These are phyloP conservation scores for Aspergillus coremiiformis DNA, from an alignment of 495 filamentous ascomycete species.

Conservation along the genomic window DNA sequence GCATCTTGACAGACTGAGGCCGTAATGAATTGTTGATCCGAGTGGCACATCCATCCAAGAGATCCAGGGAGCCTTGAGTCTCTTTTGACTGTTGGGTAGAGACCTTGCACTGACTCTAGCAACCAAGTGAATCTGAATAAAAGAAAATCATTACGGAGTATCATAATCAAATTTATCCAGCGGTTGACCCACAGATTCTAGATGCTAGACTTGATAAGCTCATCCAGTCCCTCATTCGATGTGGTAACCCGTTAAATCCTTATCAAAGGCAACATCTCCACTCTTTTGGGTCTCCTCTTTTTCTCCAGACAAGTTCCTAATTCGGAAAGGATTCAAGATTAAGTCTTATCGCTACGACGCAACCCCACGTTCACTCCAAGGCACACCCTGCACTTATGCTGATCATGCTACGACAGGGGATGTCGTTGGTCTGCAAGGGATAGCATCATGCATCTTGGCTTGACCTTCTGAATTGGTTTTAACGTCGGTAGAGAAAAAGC, in stretches of 20 bases:
- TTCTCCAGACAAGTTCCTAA: conserved; percentile 1
- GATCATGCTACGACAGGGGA: no score
- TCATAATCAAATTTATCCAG: neutral
- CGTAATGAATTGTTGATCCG: neutral
- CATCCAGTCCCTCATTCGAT: neutral
- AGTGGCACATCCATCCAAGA: neutral
- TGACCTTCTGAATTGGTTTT: no score
- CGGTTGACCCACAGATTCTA: no score
- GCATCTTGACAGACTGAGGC: conserved; percentile 2
- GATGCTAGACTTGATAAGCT: no score
- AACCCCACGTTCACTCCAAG: no score
- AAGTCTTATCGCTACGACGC: no score
- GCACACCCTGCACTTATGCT: no score
- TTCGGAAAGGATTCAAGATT: conserved; percentile 5
- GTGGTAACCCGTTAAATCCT: neutral
- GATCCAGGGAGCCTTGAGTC: neutral
- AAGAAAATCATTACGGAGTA: no score
- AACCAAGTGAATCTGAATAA: neutral
- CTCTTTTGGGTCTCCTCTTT: neutral
- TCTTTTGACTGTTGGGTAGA: neutral
- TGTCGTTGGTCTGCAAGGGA: no score
- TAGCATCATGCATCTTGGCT: no score
- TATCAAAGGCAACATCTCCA: neutral
- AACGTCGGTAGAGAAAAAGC: no score
- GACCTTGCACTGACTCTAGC: neutral